Conservation (phyloP, 768 basidiomycete genomes). For the Roridomyces roridus region DNA sequence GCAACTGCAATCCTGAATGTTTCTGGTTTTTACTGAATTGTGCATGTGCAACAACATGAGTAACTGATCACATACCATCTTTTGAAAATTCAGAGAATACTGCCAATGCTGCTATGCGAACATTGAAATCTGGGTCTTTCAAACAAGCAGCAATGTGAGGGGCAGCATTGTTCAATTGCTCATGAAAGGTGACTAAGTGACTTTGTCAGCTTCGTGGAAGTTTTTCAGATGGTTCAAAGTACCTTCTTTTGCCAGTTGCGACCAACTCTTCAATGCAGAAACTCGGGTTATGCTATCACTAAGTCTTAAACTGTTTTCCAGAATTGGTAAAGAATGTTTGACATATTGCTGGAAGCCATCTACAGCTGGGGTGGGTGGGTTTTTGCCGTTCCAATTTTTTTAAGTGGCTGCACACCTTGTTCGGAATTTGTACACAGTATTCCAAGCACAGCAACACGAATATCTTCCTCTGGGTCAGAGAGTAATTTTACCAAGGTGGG, state of each 20-base stretch:
- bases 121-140: neutral
- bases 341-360: neutral
- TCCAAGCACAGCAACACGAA: neutral
- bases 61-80: neutral
- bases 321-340: neutral
- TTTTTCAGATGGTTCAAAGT: neutral
- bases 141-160: neutral
- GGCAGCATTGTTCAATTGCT: neutral
- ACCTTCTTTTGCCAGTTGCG: neutral
- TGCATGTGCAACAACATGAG: neutral
- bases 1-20: neutral
- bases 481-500: neutral
- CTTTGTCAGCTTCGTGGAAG: neutral
- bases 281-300: neutral
- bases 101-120: neutral
- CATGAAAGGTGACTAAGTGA: neutral
- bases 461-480: neutral
- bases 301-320: neutral
- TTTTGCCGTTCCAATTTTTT: too few species aligned
- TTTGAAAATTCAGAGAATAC: neutral
- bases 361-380: too few species aligned
- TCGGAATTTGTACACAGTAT: neutral
- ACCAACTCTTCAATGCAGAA: neutral
- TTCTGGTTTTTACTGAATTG: neutral
- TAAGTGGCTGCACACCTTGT: too few species aligned